Conservation (phyloP, 2,329 filamentous ascomycete genomes). For the Fusarium sp. region DNA sequence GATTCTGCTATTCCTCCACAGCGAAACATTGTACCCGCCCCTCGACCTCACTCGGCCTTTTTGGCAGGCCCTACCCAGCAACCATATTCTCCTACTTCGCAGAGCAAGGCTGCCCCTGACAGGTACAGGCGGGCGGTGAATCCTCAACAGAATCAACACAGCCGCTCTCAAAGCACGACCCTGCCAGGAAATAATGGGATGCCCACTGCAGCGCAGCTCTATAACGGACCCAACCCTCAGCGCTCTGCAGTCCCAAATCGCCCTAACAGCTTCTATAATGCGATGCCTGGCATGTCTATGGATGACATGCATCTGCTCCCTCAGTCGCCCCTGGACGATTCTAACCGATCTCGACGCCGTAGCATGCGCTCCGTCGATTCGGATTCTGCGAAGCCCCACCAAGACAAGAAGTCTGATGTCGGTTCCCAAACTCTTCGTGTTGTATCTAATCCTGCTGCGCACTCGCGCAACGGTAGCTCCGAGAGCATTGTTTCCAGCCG, state of each 20-base stretch:
- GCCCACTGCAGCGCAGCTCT: slow-evolving; percentile 50
- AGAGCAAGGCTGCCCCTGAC: slow-evolving; percentile 74
- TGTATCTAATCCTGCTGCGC: slow-evolving; percentile 48
- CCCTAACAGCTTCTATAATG: slow-evolving; percentile 69
- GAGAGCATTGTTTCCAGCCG: slow-evolving; percentile 75
- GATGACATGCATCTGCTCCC: slow-evolving; percentile 80
- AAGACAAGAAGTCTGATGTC: slow-evolving; percentile 54
- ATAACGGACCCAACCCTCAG: slow-evolving; percentile 49
- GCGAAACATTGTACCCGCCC: slow-evolving; percentile 58
- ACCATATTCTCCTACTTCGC: slow-evolving; percentile 62
- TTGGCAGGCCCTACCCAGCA: slow-evolving; percentile 59
- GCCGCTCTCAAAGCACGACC: slow-evolving; percentile 56
- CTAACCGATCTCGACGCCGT: slow-evolving; percentile 84
- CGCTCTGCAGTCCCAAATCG: slow-evolving; percentile 59
- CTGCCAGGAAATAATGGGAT: slow-evolving; percentile 48
- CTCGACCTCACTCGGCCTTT: slow-evolving; percentile 62
- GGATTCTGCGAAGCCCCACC: slow-evolving; percentile 41
- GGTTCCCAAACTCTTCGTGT: slow-evolving; percentile 60
- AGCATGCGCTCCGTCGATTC: slow-evolving; percentile 80
- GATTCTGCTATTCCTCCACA: slow-evolving; percentile 64
- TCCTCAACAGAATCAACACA: slow-evolving; percentile 53
- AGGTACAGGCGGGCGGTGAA: slow-evolving; percentile 79
- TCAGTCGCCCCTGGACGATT: slow-evolving; percentile 73
- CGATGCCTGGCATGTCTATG: slow-evolving; percentile 64
- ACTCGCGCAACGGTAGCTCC: slow-evolving; percentile 70